Conservation (phyloP, 768 basidiomycete species). For the Boletales sp. region DNA sequence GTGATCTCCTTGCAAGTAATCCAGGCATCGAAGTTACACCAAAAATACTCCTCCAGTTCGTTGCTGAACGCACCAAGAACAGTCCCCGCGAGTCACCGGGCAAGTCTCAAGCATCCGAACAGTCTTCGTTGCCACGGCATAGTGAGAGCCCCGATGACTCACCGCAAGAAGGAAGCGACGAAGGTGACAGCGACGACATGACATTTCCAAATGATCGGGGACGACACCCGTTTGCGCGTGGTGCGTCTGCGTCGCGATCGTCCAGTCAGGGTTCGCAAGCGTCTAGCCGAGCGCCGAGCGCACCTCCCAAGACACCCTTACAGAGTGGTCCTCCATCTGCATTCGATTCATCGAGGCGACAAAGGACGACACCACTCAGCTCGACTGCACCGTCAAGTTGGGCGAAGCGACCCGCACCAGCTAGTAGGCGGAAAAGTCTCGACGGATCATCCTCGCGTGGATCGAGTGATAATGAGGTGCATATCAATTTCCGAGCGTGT, state of each 20-base stretch:
- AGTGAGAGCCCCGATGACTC: constrained; percentile 31
- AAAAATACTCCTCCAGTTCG: constrained; percentile 55
- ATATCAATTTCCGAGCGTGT: constrained; percentile 13
- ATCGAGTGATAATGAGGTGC: constrained; percentile 72
- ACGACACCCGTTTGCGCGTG: constrained; percentile 27
- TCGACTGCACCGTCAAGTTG: constrained; percentile 71
- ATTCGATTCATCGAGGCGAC: constrained; percentile 67
- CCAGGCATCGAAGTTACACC: constrained; percentile 70
- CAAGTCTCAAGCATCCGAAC: constrained; percentile 13
- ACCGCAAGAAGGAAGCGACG: constrained; percentile 32
- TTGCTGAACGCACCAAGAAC: constrained; percentile 56
- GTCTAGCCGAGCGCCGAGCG: constrained; percentile 51
- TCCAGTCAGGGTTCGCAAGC: constrained; percentile 53
- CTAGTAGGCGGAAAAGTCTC: constrained; percentile 67
- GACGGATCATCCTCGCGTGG: constrained; percentile 48
- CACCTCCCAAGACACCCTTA: constrained; percentile 51
- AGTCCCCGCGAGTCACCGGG: constrained; percentile 29
- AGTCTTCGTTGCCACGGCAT: constrained; percentile 9
- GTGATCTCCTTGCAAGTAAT: constrained; percentile 51
- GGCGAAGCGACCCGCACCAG: constrained; percentile 65
- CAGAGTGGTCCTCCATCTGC: constrained; percentile 46
- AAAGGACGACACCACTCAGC: constrained; percentile 63
- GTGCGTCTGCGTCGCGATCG: constrained; percentile 43
- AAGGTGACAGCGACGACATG: constrained; percentile 34
- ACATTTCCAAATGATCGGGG: constrained; percentile 38